Percentiles rank a stretch among this genome's conserved stretches.
These are phyloP conservation scores for Flaveria bidentis DNA, from an alignment of 129 eudicot genomes.

Conservation along the genomic window DNA sequence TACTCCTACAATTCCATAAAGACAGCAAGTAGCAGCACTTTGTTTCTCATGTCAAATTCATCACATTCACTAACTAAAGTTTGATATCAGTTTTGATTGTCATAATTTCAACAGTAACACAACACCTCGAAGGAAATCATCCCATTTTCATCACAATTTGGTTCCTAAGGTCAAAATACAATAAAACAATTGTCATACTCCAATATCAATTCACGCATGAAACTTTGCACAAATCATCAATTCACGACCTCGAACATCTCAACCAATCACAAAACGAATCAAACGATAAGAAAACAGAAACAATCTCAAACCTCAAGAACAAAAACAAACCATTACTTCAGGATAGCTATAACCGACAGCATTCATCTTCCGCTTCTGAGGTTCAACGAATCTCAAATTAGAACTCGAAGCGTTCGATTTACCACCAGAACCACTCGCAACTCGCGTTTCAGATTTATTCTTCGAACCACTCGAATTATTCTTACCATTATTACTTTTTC, in stretches of 20 bases:
- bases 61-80: background rate
- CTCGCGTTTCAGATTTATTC: slow-evolving; percentile 33
- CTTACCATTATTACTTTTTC: slow-evolving; percentile 27
- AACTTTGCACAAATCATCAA: background rate
- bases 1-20: background rate
- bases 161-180: background rate
- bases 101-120: background rate
- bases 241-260: background rate
- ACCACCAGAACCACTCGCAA: slow-evolving; percentile 20
- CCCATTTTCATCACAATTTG: background rate
- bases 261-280: background rate
- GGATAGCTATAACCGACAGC: slow-evolving; percentile 60
- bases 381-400: slow-evolving; percentile 27
- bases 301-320: background rate
- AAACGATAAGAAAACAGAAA: background rate
- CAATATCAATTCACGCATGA: background rate
- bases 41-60: background rate
- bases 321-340: slow-evolving; percentile 15
- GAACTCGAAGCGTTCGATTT: slow-evolving; percentile 29
- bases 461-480: slow-evolving; percentile 20
- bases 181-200: background rate
- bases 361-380: slow-evolving; percentile 43
- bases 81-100: background rate
- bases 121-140: background rate
- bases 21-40: background rate